Percentiles rank a stretch among this genome's conserved stretches.
These are phyloP conservation scores for Starmerella apicola DNA, from an alignment of 805 yeast species.

Conservation along the genomic window DNA sequence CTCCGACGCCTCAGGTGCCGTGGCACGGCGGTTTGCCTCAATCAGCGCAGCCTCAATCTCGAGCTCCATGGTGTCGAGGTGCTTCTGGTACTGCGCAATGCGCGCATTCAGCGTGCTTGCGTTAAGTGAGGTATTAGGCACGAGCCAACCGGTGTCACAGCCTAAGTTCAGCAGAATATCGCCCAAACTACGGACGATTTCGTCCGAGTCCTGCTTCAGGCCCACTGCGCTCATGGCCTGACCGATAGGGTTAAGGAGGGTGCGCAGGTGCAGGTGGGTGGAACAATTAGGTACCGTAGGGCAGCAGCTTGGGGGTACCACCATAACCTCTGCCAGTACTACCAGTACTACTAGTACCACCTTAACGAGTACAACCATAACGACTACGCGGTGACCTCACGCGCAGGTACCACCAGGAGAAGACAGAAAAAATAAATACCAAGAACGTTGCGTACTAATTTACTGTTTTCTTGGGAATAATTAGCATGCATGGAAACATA, in stretches of 20 bases:
- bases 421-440: too few species aligned
- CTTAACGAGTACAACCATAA: too few species aligned
- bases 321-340: too few species aligned
- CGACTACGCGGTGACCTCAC: too few species aligned
- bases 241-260: too few species aligned
- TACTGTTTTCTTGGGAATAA: too few species aligned
- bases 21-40: constrained; percentile 1
- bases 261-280: too few species aligned
- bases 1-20: neutral
- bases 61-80: constrained; percentile 25
- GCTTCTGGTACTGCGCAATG: constrained; percentile 22
- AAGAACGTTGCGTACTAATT: too few species aligned
- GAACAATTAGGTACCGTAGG: too few species aligned
- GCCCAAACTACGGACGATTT: constrained; percentile 17
- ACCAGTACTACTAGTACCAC: too few species aligned
- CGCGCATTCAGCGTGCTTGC: constrained; percentile 13
- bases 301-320: too few species aligned
- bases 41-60: constrained; percentile 7
- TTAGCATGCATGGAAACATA: constrained; percentile 1
- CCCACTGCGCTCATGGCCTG: neutral
- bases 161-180: constrained; percentile 21
- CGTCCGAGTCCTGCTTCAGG: constrained; percentile 11
- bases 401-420: too few species aligned
- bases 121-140: constrained; percentile 20
- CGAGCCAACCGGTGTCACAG: constrained; percentile 18